phyloP scores from a whole-genome alignment of 2,329 filamentous ascomycete genomes.

The Alternaria viburni region DNA sequence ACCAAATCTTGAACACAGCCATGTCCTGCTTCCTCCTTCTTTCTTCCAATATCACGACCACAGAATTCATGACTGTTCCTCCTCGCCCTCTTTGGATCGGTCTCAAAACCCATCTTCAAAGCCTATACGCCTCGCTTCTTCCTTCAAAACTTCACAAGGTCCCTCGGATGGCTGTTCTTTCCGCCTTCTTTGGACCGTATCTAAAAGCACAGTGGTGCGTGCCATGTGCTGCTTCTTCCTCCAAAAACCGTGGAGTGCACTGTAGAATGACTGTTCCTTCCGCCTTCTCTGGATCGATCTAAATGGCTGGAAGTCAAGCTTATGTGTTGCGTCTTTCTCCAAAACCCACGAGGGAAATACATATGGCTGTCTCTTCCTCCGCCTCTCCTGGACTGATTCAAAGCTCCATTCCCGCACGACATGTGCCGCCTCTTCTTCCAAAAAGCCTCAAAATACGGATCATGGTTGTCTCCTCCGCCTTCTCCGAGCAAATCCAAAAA shows the following conservation, averaged over 20 bases:
- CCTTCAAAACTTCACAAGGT: background rate
- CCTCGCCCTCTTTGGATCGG: background rate
- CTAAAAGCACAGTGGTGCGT: background rate
- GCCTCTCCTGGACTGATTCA: background rate
- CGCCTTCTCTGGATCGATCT: background rate
- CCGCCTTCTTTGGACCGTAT: background rate
- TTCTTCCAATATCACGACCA: background rate
- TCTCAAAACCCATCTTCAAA: too few species aligned
- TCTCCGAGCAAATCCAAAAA: accelerated
- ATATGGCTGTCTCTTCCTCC: background rate
- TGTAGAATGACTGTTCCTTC: background rate
- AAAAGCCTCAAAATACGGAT: background rate
- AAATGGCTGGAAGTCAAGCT: too few species aligned
- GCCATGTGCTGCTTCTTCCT: background rate
- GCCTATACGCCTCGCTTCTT: background rate
- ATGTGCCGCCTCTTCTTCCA: background rate
- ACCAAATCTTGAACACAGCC: too few species aligned
- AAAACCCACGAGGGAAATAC: background rate
- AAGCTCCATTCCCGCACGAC: accelerated
- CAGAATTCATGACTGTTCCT: background rate
- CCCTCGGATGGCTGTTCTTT: accelerated
- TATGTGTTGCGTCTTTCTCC: background rate
- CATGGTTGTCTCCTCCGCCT: background rate
- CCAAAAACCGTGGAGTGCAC: too few species aligned
- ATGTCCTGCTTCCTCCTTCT: background rate